phyloP scores from a whole-genome alignment of 2,329 filamentous ascomycete genomes.

The Leptodontidium sp. region DNA sequence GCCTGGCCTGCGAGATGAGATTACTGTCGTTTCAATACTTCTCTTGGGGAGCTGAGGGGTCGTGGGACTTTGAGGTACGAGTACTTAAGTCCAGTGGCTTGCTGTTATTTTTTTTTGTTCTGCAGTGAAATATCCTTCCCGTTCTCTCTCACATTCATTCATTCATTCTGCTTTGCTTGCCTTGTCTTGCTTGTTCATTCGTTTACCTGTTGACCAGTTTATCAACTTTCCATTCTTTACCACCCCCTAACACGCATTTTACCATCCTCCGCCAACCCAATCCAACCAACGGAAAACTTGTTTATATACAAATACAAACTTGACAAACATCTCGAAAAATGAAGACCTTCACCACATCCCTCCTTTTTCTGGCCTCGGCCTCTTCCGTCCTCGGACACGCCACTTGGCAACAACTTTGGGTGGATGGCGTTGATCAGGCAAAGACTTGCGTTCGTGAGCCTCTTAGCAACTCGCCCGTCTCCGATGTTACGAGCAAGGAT shows the following conservation, averaged over 20 bases:
- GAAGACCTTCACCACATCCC: conserved; percentile 30
- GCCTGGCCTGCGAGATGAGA: not conserved
- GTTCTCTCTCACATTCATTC: conserved; percentile 6
- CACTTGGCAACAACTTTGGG: conserved; percentile 48
- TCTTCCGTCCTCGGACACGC: conserved; percentile 55
- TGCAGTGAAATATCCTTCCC: not conserved
- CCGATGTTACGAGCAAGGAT: conserved; percentile 55
- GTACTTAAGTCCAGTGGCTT: conserved; percentile 1
- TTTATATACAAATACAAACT: not conserved
- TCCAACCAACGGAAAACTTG: not conserved
- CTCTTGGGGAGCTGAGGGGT: too few species aligned
- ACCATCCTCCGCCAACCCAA: too few species aligned
- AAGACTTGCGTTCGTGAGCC: conserved; percentile 58
- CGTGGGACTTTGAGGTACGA: not conserved
- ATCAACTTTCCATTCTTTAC: conserved; percentile 11
- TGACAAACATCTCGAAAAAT: conserved; percentile 24
- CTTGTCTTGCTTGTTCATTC: not conserved
- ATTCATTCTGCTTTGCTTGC: not conserved
- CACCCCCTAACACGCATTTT: not conserved
- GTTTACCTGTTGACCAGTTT: conserved; percentile 9
- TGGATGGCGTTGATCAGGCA: conserved; percentile 56
- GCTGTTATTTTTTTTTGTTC: too few species aligned
- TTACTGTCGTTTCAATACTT: not conserved
- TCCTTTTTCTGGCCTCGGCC: conserved; percentile 42
- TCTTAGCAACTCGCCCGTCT: conserved; percentile 59